Conservation (phyloP, 768 basidiomycete genomes). For the Pisolithus marmoratus region DNA sequence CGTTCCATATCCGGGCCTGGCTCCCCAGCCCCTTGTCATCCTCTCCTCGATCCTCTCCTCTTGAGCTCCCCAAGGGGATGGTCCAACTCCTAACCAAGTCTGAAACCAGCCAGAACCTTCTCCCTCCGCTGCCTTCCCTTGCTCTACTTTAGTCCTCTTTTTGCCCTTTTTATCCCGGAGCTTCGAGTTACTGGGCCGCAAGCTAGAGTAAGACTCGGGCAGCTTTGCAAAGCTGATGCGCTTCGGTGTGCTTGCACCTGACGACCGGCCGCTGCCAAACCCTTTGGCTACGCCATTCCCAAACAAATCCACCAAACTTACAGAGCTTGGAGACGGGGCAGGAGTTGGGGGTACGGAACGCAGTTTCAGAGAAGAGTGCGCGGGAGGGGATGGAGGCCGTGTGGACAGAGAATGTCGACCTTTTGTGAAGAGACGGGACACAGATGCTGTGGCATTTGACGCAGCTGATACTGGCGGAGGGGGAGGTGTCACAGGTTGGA, state of each 20-base stretch:
- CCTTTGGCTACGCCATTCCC: conserved; percentile 24
- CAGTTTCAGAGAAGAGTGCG: conserved; percentile 41
- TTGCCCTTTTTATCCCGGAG: conserved; percentile 26
- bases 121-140: conserved; percentile 26
- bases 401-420: conserved; percentile 55
- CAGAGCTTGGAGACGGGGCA: conserved; percentile 28
- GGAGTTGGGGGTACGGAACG: conserved; percentile 33
- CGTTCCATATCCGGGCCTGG: conserved; percentile 33
- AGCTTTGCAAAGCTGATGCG: conserved; percentile 75
- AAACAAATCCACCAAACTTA: conserved; percentile 22
- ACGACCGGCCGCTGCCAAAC: conserved; percentile 39
- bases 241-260: conserved; percentile 57
- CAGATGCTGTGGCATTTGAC: conserved; percentile 70
- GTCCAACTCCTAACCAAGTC: conserved; percentile 15
- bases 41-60: conserved; percentile 52
- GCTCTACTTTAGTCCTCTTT: conserved; percentile 31
- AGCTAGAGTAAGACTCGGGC: conserved; percentile 57
- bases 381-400: conserved; percentile 55
- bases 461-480: conserved; percentile 55
- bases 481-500: conserved; percentile 37
- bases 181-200: conserved; percentile 29
- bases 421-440: conserved; percentile 73
- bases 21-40: conserved; percentile 45
- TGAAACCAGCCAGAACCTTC: conserved; percentile 19
- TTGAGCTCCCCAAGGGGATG: conserved; percentile 19